Conservation (phyloP, 202 grass and related monocot species). For the Zizania palustris region DNA sequence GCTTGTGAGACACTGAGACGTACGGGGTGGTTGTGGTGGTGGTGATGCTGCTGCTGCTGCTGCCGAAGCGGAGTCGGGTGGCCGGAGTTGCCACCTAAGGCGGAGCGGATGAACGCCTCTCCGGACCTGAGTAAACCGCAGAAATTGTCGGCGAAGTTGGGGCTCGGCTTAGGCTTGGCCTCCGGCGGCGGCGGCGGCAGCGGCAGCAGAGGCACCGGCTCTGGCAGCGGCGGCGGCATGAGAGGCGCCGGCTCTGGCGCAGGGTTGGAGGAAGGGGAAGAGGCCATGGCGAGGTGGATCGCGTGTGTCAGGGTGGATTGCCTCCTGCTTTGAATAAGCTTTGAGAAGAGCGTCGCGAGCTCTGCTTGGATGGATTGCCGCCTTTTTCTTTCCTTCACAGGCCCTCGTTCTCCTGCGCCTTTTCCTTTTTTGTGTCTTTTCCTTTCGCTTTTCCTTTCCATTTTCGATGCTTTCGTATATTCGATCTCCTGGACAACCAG, state of each 20-base stretch:
- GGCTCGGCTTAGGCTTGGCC: slow-evolving; percentile 1
- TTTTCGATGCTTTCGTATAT: neutral
- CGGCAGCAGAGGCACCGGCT: neutral
- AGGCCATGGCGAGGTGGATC: slow-evolving; percentile 35
- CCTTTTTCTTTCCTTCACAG: slow-evolving; percentile 32
- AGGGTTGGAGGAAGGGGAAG: slow-evolving; percentile 33
- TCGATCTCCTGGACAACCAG: no score
- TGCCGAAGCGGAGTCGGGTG: neutral
- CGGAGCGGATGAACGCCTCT: slow-evolving; percentile 40
- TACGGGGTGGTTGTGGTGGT: slow-evolving; percentile 38
- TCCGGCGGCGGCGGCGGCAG: neutral
- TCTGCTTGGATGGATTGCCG: neutral
- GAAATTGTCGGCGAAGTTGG: slow-evolving; percentile 40
- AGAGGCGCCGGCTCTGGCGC: slow-evolving; percentile 10
- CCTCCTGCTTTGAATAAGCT: slow-evolving; percentile 4
- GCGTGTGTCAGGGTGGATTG: neutral
- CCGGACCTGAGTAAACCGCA: slow-evolving; percentile 46
- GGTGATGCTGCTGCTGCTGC: neutral
- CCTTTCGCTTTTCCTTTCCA: slow-evolving; percentile 35
- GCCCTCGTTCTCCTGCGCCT: neutral
- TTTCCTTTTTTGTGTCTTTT: slow-evolving; percentile 27
- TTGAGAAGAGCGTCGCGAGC: neutral
- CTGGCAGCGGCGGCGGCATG: slow-evolving; percentile 4
- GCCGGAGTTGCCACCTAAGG: slow-evolving; percentile 30
- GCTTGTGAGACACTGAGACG: neutral